phyloP scores from a whole-genome alignment of 352 stramenopile genomes.

The Pythium rhizo-oryzae region DNA sequence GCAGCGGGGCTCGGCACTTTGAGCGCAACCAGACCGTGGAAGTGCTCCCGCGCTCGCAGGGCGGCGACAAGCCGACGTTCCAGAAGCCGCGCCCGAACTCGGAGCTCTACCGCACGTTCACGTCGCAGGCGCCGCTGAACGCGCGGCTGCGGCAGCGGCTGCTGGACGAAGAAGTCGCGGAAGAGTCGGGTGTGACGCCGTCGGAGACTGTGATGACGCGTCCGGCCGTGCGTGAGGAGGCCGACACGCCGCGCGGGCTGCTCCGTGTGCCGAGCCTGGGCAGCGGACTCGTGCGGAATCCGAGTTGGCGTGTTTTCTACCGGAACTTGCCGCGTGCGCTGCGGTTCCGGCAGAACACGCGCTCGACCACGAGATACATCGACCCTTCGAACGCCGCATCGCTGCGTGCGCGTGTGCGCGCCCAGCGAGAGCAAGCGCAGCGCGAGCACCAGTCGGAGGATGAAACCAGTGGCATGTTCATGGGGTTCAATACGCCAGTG shows the following conservation, averaged over 20 bases:
- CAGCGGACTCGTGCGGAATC: slow-evolving; percentile 33
- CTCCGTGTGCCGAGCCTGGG: slow-evolving; percentile 11
- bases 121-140: slow-evolving; percentile 64
- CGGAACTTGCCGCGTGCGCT: slow-evolving; percentile 60
- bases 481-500: slow-evolving; percentile 6
- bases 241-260: slow-evolving; percentile 19
- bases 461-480: background rate
- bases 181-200: slow-evolving; percentile 14
- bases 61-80: slow-evolving; percentile 31
- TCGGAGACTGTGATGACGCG: slow-evolving; percentile 21
- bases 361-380: slow-evolving; percentile 78
- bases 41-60: slow-evolving; percentile 47
- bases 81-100: slow-evolving; percentile 51
- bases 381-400: slow-evolving; percentile 70
- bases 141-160: slow-evolving; percentile 54
- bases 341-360: slow-evolving; percentile 76
- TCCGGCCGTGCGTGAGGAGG: slow-evolving; percentile 10
- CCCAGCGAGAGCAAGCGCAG: slow-evolving; percentile 42
- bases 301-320: slow-evolving; percentile 68
- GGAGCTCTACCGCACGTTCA: slow-evolving; percentile 76
- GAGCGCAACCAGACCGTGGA: slow-evolving; percentile 79
- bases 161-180: slow-evolving; percentile 48
- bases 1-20: slow-evolving; percentile 44
- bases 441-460: slow-evolving; percentile 23
- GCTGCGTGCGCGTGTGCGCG: slow-evolving; percentile 53